phyloP scores from a whole-genome alignment of 495 filamentous ascomycete species.

The Trichoderma parareesei region DNA sequence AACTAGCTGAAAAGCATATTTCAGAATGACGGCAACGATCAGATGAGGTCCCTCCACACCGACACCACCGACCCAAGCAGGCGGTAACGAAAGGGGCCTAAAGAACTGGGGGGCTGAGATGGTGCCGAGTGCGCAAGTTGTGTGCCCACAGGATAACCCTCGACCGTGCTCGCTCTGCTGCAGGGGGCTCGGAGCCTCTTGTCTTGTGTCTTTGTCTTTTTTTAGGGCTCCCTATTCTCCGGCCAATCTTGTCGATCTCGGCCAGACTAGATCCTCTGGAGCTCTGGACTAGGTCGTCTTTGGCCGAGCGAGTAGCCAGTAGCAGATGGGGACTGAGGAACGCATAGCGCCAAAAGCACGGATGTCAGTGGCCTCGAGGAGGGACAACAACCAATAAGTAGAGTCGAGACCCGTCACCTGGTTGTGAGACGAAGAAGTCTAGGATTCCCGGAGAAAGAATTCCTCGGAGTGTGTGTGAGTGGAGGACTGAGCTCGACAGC shows the following conservation, averaged over 20 bases:
- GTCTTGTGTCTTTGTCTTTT: background rate
- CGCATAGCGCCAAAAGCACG: background rate
- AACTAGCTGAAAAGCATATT: background rate
- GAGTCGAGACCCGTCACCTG: background rate
- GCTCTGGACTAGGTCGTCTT: too few species aligned
- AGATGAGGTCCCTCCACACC: background rate
- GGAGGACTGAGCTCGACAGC: background rate
- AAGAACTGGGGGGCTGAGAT: background rate
- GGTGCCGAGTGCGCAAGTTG: too few species aligned
- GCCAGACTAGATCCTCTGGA: background rate
- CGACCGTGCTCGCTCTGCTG: background rate
- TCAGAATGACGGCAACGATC: background rate
- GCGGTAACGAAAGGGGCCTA: constrained; percentile 5
- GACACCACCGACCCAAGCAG: constrained; percentile 1
- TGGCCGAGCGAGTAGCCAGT: too few species aligned
- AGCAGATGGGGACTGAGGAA: background rate
- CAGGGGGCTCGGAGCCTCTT: background rate
- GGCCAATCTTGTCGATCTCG: background rate
- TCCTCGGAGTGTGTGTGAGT: too few species aligned
- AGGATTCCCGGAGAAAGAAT: background rate
- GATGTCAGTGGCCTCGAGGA: background rate
- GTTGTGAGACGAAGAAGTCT: background rate
- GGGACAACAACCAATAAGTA: background rate
- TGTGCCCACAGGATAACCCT: too few species aligned
- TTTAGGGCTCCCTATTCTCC: background rate